Evolutionary conservation across 73 alveolate genomes (phyloP), one percentile per base, ranked within the genome.

Genomic region (Paramecium bursaria): DNA sequence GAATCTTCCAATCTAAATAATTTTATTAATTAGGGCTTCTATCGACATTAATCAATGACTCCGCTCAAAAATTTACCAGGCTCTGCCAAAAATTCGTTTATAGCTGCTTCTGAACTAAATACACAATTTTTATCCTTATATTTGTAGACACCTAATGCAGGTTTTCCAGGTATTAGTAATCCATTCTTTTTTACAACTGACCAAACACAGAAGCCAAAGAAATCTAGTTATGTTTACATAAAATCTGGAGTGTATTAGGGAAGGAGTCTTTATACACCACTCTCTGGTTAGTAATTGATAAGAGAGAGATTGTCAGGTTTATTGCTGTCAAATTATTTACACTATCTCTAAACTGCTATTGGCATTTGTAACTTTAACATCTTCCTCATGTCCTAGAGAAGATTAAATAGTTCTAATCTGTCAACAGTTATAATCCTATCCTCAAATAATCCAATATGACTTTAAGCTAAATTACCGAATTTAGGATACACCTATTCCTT

Each of bases 201-300:
- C 87, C 93, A 90, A 10, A 93, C 76, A 52, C 98, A 94, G 86
- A 94, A 94, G 9, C 98, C 98, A 14, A 92, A 61, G 67, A 77
- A 94, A 79, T 94, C 98, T 21, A 94, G 85, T 19, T 97, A 97
- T 42, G 93, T 90, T 74, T 92, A 94, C 97, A 94, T 90, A 73
- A 94, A 94, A 73, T 94, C 98, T 13, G 97, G 98, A 46, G 98
- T 94, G 21, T 88, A 88, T 88, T 94, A 92, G n/a, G 94, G 94
- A 86, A 94, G 91, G 49, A 94, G 85, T 73, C 97, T 57, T 33
- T 54, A 46, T 0, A 77, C 90, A 3, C 90, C 89, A 31, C 73
- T 39, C 25, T 79, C 89, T 25, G 75, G 85, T 14, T 47, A 50
- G 54, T 54, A 79, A 15, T 79, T 48, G 35, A 79, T 79, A 11